A percentile compares a stretch with the other conserved stretches of the same genome.
These are phyloP conservation scores for Avena sativa DNA, from an alignment of 176 grass and related monocot species.

Conservation along the genomic window DNA sequence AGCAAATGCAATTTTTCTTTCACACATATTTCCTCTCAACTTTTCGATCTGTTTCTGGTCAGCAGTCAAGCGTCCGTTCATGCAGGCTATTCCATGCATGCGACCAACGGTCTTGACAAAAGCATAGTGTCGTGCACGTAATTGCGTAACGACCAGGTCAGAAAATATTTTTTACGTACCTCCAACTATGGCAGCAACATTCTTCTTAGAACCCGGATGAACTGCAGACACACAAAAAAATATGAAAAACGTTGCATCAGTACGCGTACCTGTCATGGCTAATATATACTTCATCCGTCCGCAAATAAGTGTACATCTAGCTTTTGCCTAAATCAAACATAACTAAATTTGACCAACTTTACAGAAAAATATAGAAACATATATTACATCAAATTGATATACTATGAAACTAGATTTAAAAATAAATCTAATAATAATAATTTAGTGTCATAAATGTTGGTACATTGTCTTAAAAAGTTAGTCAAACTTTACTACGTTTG, in stretches of 20 bases:
- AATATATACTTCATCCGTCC: too few species aligned
- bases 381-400: too few species aligned
- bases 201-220: not conserved
- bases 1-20: not conserved
- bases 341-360: too few species aligned
- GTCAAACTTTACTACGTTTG: too few species aligned
- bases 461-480: too few species aligned
- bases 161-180: constrained; percentile 48
- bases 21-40: not conserved
- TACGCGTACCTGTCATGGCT: not conserved
- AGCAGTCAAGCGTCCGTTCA: constrained; percentile 14
- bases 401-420: too few species aligned
- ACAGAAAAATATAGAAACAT: too few species aligned
- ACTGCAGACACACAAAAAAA: not conserved
- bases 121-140: not conserved
- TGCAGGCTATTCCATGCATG: not conserved
- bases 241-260: not conserved
- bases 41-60: not conserved
- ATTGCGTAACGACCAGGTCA: not conserved
- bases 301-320: too few species aligned
- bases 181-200: constrained; percentile 41
- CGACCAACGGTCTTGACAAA: constrained; percentile 11
- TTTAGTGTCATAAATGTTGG: too few species aligned
- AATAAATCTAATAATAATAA: too few species aligned
- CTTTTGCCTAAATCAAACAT: too few species aligned